Conservation (phyloP, 495 filamentous ascomycete species). For the Hypoxylon lenormandii region DNA sequence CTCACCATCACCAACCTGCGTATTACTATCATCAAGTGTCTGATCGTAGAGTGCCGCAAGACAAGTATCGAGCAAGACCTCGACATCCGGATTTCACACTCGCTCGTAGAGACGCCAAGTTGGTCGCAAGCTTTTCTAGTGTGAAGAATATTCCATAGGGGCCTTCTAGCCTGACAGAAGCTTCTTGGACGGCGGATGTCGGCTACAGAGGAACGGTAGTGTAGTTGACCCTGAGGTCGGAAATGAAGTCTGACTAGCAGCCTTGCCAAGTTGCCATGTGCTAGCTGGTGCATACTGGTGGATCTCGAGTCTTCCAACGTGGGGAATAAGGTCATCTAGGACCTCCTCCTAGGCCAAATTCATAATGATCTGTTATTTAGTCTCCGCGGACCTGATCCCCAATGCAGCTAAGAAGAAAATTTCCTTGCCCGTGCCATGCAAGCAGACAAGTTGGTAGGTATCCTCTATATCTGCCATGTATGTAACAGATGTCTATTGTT, state of each 20-base stretch:
- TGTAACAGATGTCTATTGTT: too few species aligned
- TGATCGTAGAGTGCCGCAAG: background rate
- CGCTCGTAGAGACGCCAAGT: background rate
- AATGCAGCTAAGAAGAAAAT: conserved; percentile 7
- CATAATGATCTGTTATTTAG: conserved; percentile 26
- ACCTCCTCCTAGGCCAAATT: conserved; percentile 15
- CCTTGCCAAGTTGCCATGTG: conserved; percentile 44
- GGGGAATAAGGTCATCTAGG: conserved; percentile 40
- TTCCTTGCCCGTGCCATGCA: too few species aligned
- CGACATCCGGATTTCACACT: background rate
- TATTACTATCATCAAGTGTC: conserved; percentile 1
- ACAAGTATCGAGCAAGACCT: background rate
- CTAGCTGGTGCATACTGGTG: conserved; percentile 23
- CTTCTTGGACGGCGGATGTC: conserved; percentile 4
- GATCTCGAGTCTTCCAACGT: conserved; percentile 35
- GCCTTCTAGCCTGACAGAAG: conserved; percentile 28
- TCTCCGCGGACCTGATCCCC: conserved; percentile 26
- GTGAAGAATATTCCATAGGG: conserved; percentile 9
- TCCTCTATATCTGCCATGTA: too few species aligned
- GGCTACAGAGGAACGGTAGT: conserved; percentile 9
- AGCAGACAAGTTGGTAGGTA: too few species aligned
- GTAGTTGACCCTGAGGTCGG: conserved; percentile 36
- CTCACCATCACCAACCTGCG: background rate
- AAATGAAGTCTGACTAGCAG: conserved; percentile 40
- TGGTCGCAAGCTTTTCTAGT: conserved; percentile 12